phyloP scores from a whole-genome alignment of 805 yeast species.

The Kazachstania africana region DNA sequence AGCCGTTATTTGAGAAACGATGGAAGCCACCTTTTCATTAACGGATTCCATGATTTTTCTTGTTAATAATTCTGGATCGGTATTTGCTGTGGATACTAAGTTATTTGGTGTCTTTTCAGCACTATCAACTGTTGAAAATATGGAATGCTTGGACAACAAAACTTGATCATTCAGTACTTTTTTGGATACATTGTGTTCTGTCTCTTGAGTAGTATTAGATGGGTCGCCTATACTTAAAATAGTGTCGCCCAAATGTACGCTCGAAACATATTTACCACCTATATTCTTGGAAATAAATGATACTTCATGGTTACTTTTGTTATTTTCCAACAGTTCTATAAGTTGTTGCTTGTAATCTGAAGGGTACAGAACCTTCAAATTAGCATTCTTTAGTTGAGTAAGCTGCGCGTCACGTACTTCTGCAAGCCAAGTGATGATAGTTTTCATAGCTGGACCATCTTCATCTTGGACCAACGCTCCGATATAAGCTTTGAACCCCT shows the following conservation, averaged over 20 bases:
- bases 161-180: constrained; percentile 45
- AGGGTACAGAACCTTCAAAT: constrained; percentile 26
- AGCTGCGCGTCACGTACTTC: constrained; percentile 26
- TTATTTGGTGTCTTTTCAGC: neutral
- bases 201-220: constrained; percentile 41
- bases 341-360: constrained; percentile 59
- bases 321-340: constrained; percentile 41
- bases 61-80: neutral
- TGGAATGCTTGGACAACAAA: constrained; percentile 40
- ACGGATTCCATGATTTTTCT: constrained; percentile 1
- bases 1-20: constrained; percentile 1
- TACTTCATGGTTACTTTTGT: constrained; percentile 9
- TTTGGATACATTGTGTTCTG: constrained; percentile 73
- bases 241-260: constrained; percentile 44
- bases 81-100: neutral
- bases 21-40: neutral
- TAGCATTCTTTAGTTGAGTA: neutral
- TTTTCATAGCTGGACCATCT: constrained; percentile 25
- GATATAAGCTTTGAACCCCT: constrained; percentile 78
- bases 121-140: constrained; percentile 1
- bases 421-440: constrained; percentile 40
- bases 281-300: neutral
- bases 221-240: constrained; percentile 58
- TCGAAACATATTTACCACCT: constrained; percentile 36
- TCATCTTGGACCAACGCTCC: constrained; percentile 57